These are phyloP conservation scores for Colletotrichum melonis DNA, from an alignment of 2,329 filamentous ascomycete species.

Conservation along the genomic window DNA sequence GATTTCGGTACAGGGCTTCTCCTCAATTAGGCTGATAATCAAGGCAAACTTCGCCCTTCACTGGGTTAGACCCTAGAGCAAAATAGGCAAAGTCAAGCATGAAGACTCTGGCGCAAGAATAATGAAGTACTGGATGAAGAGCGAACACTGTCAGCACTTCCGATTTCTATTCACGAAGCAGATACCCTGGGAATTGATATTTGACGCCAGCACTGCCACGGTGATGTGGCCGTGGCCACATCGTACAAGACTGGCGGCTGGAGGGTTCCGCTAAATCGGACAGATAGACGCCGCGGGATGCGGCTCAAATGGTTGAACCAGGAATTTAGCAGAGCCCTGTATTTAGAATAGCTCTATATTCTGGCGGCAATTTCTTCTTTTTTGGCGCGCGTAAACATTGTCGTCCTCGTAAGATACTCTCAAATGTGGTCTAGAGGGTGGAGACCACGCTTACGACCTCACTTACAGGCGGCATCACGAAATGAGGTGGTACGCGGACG, in stretches of 20 bases:
- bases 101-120: too few species aligned
- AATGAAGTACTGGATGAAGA: too few species aligned
- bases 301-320: neutral
- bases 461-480: neutral
- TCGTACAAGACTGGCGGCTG: neutral
- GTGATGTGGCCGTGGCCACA: neutral
- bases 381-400: neutral
- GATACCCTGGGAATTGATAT: neutral
- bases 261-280: neutral
- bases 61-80: too few species aligned
- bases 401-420: neutral
- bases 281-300: neutral
- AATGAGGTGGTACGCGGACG: constrained; percentile 4
- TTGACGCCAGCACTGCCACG: neutral
- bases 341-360: neutral
- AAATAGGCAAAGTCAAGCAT: too few species aligned
- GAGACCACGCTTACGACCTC: neutral
- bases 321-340: neutral
- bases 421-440: neutral
- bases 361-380: neutral
- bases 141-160: too few species aligned
- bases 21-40: too few species aligned
- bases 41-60: too few species aligned
- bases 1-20: too few species aligned
- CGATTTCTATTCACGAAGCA: neutral